Base-by-base conservation (phyloP, 768 basidiomycete genomes). In the Hortiboletus campestris region DNA sequence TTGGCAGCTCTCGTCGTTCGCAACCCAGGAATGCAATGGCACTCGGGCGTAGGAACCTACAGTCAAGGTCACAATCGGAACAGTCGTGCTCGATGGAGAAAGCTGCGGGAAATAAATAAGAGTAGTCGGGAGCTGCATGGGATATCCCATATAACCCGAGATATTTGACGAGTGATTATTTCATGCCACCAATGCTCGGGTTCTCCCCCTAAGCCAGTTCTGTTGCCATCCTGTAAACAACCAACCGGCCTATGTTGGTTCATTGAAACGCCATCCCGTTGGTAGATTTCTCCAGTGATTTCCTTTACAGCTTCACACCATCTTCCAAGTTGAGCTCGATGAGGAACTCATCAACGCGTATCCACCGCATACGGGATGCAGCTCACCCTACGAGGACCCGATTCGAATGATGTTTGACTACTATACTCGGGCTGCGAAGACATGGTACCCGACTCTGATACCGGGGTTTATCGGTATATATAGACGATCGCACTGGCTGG, bases 381-480 rank as follows among this genome's bases (percentile, higher is more conserved):
- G 16, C 46, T 52, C 38, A 63, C 62, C 28, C 44, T 17, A 54
- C 50, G 19, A 55, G 28, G n/a, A 60, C 43, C 50, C 57, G 28
- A 32, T 12, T 20, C 29, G n/a, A 58, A 28, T 13, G 2, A 17
- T 22, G 4, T 10, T 31, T 29, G 4, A 47, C 44, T 14, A 17
- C 12, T 6, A 12, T 34, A 9, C 16, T 19, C 36, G 4, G 4
- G 9, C 12, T 3, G 5, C 2, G 3, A 46, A 38, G 32, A 74
- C 78, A 70, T 25, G 25, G 25, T 63, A 81, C 78, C 53, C 83
- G 69, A 66, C 83, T 86, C 53, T 80, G 72, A 66, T 86, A 90
- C 62, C 76, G 78, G 11, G 80, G 73, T 72, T 91, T 88, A 62
- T 89, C 79, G 17, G 81, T 83, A 70, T 89, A 91, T n/a, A n/a